phyloP scores from a whole-genome alignment of 768 basidiomycete genomes.

The Lactarius vividus region DNA sequence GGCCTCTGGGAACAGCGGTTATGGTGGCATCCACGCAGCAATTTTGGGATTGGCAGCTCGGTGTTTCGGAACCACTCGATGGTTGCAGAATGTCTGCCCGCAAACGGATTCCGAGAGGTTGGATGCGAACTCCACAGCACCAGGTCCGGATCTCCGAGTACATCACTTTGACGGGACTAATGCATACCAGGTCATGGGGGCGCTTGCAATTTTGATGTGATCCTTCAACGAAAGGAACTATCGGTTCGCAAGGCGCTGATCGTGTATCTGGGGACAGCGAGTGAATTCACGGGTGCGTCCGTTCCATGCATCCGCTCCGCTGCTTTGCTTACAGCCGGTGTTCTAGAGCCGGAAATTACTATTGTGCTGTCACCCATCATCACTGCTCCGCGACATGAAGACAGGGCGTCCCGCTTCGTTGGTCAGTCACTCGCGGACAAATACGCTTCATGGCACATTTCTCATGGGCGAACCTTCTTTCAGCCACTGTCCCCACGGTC shows the following conservation, averaged over 20 bases:
- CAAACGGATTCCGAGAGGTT: slow-evolving; percentile 64
- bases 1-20: slow-evolving; percentile 69
- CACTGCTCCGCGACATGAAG: slow-evolving; percentile 54
- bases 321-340: slow-evolving; percentile 1
- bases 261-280: slow-evolving; percentile 66
- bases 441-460: neutral
- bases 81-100: slow-evolving; percentile 56
- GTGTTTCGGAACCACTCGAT: slow-evolving; percentile 58
- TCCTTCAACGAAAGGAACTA: slow-evolving; percentile 53
- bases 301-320: neutral
- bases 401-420: slow-evolving; percentile 54
- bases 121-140: slow-evolving; percentile 51
- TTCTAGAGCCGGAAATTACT: slow-evolving; percentile 67
- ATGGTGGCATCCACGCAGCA: slow-evolving; percentile 81
- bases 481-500: slow-evolving; percentile 74
- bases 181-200: slow-evolving; percentile 45
- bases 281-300: slow-evolving; percentile 62
- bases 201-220: slow-evolving; percentile 57
- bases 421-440: slow-evolving; percentile 40
- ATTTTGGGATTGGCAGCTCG: slow-evolving; percentile 73
- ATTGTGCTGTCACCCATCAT: slow-evolving; percentile 68
- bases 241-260: slow-evolving; percentile 60
- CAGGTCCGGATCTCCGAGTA: slow-evolving; percentile 42
- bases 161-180: slow-evolving; percentile 14
- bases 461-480: neutral